phyloP scores from a whole-genome alignment of 2,329 filamentous ascomycete species.

The Colletotrichum godetiae region DNA sequence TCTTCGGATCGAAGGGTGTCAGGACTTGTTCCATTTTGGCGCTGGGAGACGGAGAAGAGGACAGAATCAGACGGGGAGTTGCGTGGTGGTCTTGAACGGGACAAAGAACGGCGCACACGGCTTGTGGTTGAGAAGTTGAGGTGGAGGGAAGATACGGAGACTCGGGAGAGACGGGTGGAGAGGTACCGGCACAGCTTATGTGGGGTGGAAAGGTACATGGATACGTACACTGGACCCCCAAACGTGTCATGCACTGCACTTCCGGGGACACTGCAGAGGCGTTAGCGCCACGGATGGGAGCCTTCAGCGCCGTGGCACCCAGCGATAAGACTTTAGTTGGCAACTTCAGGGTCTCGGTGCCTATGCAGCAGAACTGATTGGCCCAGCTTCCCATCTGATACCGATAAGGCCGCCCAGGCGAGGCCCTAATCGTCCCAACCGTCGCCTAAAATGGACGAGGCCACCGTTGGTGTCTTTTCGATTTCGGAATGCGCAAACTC shows the following conservation, averaged over 20 bases:
- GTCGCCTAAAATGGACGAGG: background rate
- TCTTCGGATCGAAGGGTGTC: background rate
- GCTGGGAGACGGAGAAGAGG: background rate
- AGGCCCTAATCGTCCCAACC: slow-evolving; percentile 7
- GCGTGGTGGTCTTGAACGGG: background rate
- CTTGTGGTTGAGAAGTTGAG: background rate
- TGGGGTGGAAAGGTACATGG: background rate
- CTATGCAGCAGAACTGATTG: background rate
- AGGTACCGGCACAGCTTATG: background rate
- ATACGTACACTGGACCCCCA: background rate
- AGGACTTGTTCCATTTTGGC: slow-evolving; percentile 11
- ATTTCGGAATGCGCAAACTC: background rate
- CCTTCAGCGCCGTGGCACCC: too few species aligned
- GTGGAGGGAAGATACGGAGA: background rate
- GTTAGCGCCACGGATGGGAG: background rate
- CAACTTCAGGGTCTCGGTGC: background rate
- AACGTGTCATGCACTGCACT: background rate
- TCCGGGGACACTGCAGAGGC: background rate
- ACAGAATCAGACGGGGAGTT: too few species aligned
- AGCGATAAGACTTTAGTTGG: too few species aligned
- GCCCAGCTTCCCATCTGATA: background rate
- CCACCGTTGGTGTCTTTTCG: background rate
- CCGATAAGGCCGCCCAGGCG: slow-evolving; percentile 11
- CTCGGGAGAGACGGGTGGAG: background rate
- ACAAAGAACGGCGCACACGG: slow-evolving; percentile 12